A percentile compares a stretch with the other conserved stretches of the same genome.
These are phyloP conservation scores for Aspergillus luchuensis DNA, from an alignment of 2,329 filamentous ascomycete species.

Conservation along the genomic window DNA sequence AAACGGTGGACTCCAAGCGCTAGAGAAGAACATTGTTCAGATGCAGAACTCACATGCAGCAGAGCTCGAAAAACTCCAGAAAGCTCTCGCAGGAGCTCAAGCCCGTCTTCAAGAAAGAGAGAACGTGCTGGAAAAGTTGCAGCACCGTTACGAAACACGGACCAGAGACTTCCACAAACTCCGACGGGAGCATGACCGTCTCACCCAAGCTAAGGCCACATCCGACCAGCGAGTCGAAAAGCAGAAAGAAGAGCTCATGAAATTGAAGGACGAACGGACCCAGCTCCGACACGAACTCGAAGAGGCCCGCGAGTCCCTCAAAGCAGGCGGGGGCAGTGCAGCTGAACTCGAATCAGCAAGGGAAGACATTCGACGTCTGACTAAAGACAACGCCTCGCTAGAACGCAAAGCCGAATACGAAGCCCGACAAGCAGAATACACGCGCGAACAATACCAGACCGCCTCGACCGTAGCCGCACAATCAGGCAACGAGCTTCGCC, in stretches of 20 bases:
- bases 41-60: constrained; percentile 34
- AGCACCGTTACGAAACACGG: constrained; percentile 49
- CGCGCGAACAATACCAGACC: constrained; percentile 50
- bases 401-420: constrained; percentile 45
- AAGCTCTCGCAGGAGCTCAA: constrained; percentile 28
- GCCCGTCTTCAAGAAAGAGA: constrained; percentile 37
- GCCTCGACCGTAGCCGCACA: constrained; percentile 49
- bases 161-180: constrained; percentile 40
- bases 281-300: constrained; percentile 42
- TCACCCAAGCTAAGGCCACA: constrained; percentile 33
- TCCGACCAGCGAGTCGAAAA: constrained; percentile 37
- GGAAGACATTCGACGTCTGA: constrained; percentile 43
- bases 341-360: constrained; percentile 45
- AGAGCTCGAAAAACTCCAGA: constrained; percentile 35
- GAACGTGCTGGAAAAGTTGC: constrained; percentile 37
- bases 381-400: constrained; percentile 38
- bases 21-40: constrained; percentile 34
- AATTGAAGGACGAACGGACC: constrained; percentile 45
- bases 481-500: constrained; percentile 40
- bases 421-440: constrained; percentile 49
- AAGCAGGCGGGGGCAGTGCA: constrained; percentile 42
- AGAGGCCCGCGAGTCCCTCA: constrained; percentile 43
- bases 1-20: constrained; percentile 29
- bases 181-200: constrained; percentile 39
- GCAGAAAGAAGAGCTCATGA: constrained; percentile 40